A percentile compares a stretch with the other conserved stretches of the same genome.
phyloP scores from a whole-genome alignment of 805 yeast genomes.

The Komagataella pseudopastoris region DNA sequence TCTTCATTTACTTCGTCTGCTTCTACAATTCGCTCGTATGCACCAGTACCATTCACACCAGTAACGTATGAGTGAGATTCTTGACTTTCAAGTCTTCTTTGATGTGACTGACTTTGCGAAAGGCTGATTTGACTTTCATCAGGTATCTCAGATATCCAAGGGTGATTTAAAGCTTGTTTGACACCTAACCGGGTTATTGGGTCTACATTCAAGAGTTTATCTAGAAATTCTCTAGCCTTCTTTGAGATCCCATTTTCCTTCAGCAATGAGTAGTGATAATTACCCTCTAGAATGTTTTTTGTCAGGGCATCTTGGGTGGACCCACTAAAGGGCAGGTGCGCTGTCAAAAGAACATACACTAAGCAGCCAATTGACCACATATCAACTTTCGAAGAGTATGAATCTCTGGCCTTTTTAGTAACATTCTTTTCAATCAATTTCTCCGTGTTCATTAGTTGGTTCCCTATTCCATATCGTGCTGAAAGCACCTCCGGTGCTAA shows the following conservation, averaged over 20 bases:
- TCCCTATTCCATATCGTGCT: conserved; percentile 30
- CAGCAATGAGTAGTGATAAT: conserved; percentile 67
- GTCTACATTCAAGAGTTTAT: conserved; percentile 59
- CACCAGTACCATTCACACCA: background rate
- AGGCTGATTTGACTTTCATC: conserved; percentile 33
- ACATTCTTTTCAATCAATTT: conserved; percentile 4
- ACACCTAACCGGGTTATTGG: conserved; percentile 68
- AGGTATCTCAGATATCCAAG: conserved; percentile 51
- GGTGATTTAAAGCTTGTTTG: conserved; percentile 57
- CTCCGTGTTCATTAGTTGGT: conserved; percentile 9
- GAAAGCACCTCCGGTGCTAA: conserved; percentile 88
- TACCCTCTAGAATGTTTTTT: conserved; percentile 61
- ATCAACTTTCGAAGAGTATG: conserved; percentile 79
- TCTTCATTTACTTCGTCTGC: background rate
- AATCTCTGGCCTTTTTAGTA: conserved; percentile 7
- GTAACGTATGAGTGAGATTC: conserved; percentile 2
- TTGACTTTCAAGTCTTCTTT: conserved; percentile 23
- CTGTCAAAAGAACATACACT: conserved; percentile 81
- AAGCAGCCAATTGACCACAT: conserved; percentile 97
- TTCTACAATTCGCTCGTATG: conserved; percentile 2
- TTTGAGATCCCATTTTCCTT: conserved; percentile 30
- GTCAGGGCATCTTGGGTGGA: conserved; percentile 79
- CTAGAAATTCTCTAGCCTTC: conserved; percentile 62
- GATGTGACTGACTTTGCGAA: conserved; percentile 58
- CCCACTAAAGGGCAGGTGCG: conserved; percentile 92